Percentiles rank a stretch among this genome's conserved stretches.
Conservation (phyloP, 495 filamentous ascomycete species). For the Podospora bellae-mahoneyi region DNA sequence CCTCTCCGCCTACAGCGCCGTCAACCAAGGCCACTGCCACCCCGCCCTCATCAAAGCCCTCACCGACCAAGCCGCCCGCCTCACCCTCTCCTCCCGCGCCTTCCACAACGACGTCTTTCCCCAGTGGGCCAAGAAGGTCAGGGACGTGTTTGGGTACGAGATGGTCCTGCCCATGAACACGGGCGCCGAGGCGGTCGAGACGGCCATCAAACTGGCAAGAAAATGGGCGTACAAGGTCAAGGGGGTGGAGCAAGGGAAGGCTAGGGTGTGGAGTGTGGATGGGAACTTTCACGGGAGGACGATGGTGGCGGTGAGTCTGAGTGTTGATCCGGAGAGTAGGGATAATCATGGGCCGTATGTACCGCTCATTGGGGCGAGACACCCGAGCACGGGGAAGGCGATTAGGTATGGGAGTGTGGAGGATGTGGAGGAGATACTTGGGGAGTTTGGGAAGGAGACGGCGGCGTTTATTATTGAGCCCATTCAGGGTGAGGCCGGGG, state of each 20-base stretch:
- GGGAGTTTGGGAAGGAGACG: conserved; percentile 75
- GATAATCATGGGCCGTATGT: conserved; percentile 97
- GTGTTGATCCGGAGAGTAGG: conserved; percentile 88
- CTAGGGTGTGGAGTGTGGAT: conserved; percentile 74
- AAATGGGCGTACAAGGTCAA: conserved; percentile 99
- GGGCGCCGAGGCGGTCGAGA: conserved; percentile 98
- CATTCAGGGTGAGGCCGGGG: conserved; percentile 97
- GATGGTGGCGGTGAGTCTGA: conserved; percentile 92
- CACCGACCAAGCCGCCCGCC: conserved; percentile 79
- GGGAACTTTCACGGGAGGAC: conserved; percentile 98
- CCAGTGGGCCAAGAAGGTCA: conserved; percentile 89
- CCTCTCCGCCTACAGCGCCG: conserved; percentile 93
- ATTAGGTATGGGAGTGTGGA: conserved; percentile 84
- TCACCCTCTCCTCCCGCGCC: conserved; percentile 91
- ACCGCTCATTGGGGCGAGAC: conserved; percentile 75
- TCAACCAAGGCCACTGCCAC: conserved; percentile 99
- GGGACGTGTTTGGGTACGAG: conserved; percentile 82
- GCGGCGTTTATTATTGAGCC: conserved; percentile 96
- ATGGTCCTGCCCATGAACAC: conserved; percentile 99
- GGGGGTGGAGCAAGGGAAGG: conserved; percentile 79
- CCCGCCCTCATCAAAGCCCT: conserved; percentile 89
- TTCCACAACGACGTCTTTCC: conserved; percentile 99
- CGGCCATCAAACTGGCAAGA: conserved; percentile 91
- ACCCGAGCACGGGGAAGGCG: conserved; percentile 70
- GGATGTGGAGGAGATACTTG: conserved; percentile 74